Conservation (phyloP, 257 asterid genomes). For the Linderniella brevidens region DNA sequence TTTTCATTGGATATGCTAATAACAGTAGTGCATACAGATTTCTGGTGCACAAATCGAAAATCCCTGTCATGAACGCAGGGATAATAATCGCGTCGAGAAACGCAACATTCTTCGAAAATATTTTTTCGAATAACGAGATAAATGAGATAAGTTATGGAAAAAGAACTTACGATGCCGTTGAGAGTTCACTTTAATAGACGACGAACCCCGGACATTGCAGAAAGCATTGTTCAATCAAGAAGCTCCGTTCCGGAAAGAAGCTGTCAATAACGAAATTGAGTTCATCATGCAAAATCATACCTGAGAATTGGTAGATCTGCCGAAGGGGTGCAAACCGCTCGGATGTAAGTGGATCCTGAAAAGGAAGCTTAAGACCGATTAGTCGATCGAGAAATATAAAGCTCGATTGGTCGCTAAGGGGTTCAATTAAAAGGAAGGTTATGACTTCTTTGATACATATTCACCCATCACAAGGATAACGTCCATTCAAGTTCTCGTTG, state of each 20-base stretch:
- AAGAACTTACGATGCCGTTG: no score
- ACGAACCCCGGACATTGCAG: neutral
- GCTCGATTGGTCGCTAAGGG: constrained; percentile 3
- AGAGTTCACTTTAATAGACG: neutral
- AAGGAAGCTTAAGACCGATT: neutral
- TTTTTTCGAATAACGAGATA: no score
- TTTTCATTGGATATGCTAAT: neutral
- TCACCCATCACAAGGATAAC: neutral
- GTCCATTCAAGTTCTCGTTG: neutral
- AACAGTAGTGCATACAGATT: no score
- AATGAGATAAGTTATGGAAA: no score
- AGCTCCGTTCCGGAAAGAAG: neutral
- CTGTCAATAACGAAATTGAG: neutral
- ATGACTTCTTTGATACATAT: neutral
- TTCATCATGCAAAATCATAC: neutral
- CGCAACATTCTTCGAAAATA: no score
- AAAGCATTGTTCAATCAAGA: neutral
- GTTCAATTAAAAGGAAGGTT: neutral
- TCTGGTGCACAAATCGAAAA: neutral
- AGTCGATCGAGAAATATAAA: neutral
- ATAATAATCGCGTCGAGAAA: no score
- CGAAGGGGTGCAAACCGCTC: neutral
- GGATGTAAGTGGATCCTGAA: constrained; percentile 2
- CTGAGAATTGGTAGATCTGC: neutral
- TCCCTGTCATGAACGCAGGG: no score